Evolutionary conservation across 1,284 basidiomycete species (phyloP), one percentile per base, ranked within the genome.

Genomic region (Apiotrichum domesticum): DNA sequence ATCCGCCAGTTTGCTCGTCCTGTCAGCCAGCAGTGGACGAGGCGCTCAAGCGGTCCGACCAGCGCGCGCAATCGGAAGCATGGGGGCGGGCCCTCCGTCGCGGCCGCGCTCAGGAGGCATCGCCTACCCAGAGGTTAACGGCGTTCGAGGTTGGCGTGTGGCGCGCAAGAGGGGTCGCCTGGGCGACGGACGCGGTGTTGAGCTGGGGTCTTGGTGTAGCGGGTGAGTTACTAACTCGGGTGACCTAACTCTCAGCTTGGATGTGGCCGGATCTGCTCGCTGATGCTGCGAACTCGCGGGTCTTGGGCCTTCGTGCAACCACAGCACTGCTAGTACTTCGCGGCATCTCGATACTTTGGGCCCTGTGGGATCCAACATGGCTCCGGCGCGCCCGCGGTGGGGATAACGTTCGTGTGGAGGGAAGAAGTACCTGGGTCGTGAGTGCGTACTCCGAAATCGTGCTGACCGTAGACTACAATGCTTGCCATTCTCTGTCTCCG

Each of bases 11-110:
- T 14, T 96, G 92, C 71, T 77, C 79, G 0, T 71, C 77, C 3
- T 96, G 92, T 67, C 79, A 83, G 37, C 86, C 87, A 0, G 81
- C 80, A 0, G 88, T 94, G 0, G 88, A 93, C 63, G 87, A 87
- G 39, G 85, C 88, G 60, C 86, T 96, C 52, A 78, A 80, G 49
- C 81, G 81, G 61, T 86, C 87, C 62, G 86, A 95, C 64, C 81
- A 85, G 55, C 87, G 88, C 83, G 89, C 89, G 4, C 86, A 89
- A 37, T 83, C 85, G 4, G 83, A 83, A 57, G 90, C 88, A 2
- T 80, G 92, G 9, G 67, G 70, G 2, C 66, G 62, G 1, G 73
- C 73, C 0, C 56, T 74, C 35, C 55, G 63, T 10, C 59, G 68
- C 14, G 70, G 71, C 8, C 51, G 45, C 21, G 9, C 21, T 6